These are phyloP conservation scores for Mycena venus DNA, from an alignment of 768 basidiomycete species.

Conservation along the genomic window DNA sequence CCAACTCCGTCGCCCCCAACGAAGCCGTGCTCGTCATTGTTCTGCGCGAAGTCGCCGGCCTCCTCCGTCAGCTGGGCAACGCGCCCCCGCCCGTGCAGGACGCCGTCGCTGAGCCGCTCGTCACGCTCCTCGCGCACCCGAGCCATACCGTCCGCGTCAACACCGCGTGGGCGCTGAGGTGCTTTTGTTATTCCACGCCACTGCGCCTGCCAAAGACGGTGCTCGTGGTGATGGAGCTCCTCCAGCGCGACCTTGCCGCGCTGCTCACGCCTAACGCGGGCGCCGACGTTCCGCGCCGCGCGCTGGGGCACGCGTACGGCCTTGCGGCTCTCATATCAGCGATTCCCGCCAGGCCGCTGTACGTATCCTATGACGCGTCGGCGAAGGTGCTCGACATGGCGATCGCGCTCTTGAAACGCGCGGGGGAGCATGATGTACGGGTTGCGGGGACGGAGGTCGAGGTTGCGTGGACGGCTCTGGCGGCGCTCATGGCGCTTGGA, in stretches of 20 bases:
- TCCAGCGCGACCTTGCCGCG: constrained; percentile 85
- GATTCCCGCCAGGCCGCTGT: constrained; percentile 89
- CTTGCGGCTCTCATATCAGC: constrained; percentile 89
- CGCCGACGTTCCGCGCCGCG: constrained; percentile 76
- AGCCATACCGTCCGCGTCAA: constrained; percentile 89
- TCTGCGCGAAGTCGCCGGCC: constrained; percentile 85
- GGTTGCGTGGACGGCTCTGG: constrained; percentile 94
- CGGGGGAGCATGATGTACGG: constrained; percentile 91
- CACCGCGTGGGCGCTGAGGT: constrained; percentile 88
- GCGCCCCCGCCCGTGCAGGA: constrained; percentile 92
- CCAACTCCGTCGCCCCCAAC: constrained; percentile 80
- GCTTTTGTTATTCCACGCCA: constrained; percentile 92
- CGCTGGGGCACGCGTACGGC: constrained; percentile 91
- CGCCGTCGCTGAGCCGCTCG: constrained; percentile 85
- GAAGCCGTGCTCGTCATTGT: constrained; percentile 79
- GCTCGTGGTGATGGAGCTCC: constrained; percentile 80
- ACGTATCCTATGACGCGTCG: constrained; percentile 94
- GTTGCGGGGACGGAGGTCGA: constrained; percentile 89
- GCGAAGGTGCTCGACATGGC: constrained; percentile 94
- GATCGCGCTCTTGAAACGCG: constrained; percentile 88
- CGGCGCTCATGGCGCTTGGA: constrained; percentile 91
- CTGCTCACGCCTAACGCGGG: constrained; percentile 80
- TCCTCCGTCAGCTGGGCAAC: constrained; percentile 92
- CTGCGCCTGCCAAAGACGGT: constrained; percentile 86
- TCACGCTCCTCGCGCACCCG: constrained; percentile 89